phyloP scores from a whole-genome alignment of 2,329 filamentous ascomycete genomes.

The Xylogone sp. region DNA sequence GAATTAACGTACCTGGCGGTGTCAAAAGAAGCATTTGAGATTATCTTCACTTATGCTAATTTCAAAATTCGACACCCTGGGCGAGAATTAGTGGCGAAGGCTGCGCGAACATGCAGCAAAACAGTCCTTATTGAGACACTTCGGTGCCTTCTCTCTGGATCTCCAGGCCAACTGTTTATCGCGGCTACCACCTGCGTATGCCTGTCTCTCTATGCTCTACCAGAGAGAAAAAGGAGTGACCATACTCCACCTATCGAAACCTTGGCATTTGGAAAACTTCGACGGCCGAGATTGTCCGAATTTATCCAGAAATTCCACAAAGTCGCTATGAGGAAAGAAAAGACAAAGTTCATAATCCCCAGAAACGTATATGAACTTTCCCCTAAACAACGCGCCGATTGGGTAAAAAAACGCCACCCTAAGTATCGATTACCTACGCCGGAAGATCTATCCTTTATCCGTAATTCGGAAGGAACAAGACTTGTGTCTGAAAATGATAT shows the following conservation, averaged over 20 bases:
- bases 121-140: conserved; percentile 4
- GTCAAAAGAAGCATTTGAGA: conserved; percentile 9
- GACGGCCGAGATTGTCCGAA: conserved; percentile 3
- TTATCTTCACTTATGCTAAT: conserved; percentile 3
- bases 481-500: conserved; percentile 4
- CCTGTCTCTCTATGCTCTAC: conserved; percentile 7
- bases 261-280: conserved; percentile 5
- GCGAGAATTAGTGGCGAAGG: conserved; percentile 3
- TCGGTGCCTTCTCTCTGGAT: conserved; percentile 8
- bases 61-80: conserved; percentile 6
- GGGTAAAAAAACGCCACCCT: conserved; percentile 1
- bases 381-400: conserved; percentile 4
- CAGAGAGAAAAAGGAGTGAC: conserved; percentile 5
- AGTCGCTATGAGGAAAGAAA: conserved; percentile 4
- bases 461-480: conserved; percentile 6
- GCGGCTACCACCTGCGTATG: conserved; percentile 7
- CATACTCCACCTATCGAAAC: conserved; percentile 3
- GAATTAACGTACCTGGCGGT: conserved; percentile 9
- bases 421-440: conserved; percentile 3
- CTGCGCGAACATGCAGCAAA: conserved; percentile 6
- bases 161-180: conserved; percentile 6
- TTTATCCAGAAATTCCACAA: conserved; percentile 10
- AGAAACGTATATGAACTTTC: conserved; percentile 6
- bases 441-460: conserved; percentile 8
- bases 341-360: conserved; percentile 3